phyloP scores from a whole-genome alignment of 345 rosid species.

The Citrus medica region DNA sequence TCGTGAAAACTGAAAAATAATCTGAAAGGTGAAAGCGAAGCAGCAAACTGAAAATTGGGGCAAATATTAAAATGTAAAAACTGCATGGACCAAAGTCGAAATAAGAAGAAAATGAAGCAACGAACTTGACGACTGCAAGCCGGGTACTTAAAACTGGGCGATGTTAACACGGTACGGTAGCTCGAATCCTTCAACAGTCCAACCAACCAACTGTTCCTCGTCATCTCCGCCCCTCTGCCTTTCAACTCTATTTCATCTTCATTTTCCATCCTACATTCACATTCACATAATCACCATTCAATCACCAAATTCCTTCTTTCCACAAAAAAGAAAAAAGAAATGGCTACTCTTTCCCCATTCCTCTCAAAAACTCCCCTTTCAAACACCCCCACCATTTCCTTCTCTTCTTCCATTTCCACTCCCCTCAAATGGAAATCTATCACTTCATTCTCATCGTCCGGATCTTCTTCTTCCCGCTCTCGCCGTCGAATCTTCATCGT shows the following conservation, averaged over 20 bases:
- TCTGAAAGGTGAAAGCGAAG: too few relatives aligned
- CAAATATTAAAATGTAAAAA: not conserved
- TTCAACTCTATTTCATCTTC: conserved; percentile 14
- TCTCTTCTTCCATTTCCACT: conserved; percentile 36
- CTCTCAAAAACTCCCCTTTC: conserved; percentile 16
- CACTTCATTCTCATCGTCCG: conserved; percentile 23
- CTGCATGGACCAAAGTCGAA: not conserved
- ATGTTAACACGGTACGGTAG: conserved; percentile 35
- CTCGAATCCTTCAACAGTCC: conserved; percentile 26
- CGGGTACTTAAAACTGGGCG: conserved; percentile 18
- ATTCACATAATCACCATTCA: conserved; percentile 8
- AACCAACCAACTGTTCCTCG: conserved; percentile 70
- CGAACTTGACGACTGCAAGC: not conserved
- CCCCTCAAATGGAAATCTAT: conserved; percentile 32
- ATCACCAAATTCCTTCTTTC: not conserved
- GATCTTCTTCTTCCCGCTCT: conserved; percentile 9
- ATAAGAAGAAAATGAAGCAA: not conserved
- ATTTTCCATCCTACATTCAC: not conserved
- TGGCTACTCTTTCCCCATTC: conserved; percentile 47
- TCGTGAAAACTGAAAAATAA: too few relatives aligned
- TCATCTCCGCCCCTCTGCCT: conserved; percentile 67
- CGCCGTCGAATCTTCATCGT: conserved; percentile 34
- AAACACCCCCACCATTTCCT: conserved; percentile 11
- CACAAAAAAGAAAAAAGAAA: conserved; percentile 4
- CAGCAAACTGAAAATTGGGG: not conserved